A percentile compares a stretch with the other conserved stretches of the same genome.
These are phyloP conservation scores for Chrysopogon serrulatus DNA, from an alignment of 176 grass and related monocot species.

Conservation along the genomic window DNA sequence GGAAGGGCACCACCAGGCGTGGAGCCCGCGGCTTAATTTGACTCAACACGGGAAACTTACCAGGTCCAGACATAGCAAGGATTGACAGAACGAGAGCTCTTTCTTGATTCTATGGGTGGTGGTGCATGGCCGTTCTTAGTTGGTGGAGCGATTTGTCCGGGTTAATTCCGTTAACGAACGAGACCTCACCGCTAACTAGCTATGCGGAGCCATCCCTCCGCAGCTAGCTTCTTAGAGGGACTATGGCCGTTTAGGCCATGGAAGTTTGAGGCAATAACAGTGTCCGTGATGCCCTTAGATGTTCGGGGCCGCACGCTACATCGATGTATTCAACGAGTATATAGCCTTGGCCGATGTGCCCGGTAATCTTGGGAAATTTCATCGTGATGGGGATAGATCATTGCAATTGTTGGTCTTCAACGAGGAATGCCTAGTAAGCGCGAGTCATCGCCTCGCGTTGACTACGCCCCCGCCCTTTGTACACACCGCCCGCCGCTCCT, in stretches of 20 bases:
- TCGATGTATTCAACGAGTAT: conserved; percentile 34
- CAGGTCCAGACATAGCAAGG: conserved; percentile 49
- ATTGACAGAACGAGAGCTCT: conserved; percentile 45
- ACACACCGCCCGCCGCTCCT: too few species aligned
- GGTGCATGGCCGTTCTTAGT: too few species aligned
- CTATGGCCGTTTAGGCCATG: too few species aligned
- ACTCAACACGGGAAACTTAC: conserved; percentile 57
- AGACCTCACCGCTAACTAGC: conserved; percentile 68
- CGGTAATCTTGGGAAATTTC: conserved; percentile 45
- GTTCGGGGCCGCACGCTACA: too few species aligned
- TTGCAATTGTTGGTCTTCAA: conserved; percentile 79
- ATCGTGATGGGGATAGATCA: conserved; percentile 66
- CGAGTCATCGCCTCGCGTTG: conserved; percentile 6
- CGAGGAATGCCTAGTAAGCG: conserved; percentile 74
- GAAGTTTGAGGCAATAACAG: too few species aligned
- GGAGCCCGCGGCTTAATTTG: too few species aligned
- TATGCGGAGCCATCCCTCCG: conserved; percentile 19
- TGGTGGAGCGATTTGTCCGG: conserved; percentile 50
- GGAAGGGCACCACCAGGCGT: too few species aligned
- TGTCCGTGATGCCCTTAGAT: too few species aligned
- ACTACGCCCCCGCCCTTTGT: not conserved
- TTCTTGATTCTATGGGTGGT: conserved; percentile 42
- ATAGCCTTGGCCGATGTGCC: conserved; percentile 29
- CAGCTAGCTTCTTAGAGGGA: too few species aligned
- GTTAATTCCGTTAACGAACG: conserved; percentile 47